Evolutionary conservation across 306 rosid species (phyloP), one percentile per base, ranked within the genome.

Genomic region (Carpinus viminea): DNA sequence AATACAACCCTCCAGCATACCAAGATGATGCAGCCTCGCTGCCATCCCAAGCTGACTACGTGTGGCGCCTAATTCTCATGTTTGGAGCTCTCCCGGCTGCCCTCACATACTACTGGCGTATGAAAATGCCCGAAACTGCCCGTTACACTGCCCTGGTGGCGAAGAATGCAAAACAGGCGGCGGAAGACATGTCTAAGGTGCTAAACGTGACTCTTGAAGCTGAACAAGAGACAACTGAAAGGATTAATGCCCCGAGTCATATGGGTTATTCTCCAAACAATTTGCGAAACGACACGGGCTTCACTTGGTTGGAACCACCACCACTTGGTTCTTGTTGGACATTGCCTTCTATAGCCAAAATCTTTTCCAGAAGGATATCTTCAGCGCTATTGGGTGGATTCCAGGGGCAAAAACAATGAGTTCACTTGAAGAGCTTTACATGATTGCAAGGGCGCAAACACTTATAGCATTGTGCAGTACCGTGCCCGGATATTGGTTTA

Each of bases 101-200:
- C 41, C 69, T 74, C 68, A 74, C 78, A 7, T 74, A 74, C 69
- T 74, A 74, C 36, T 59, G 62, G 72, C 72, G 72, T 17, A 38
- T 55, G 68, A 74, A 55, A 57, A 74, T 74, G 78, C 78, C 78
- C 9, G 78, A 74, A 31, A 74, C 78, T 6, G 78, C 78, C 10
- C 47, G 78, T 56, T 74, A 74, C 69, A 74, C 78, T 56, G 68
- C 78, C 17, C 69, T 74, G n/a, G 43, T 74, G 26, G 78, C 78
- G 12, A 74, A 57, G 68, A 74, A 74, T 6, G 68, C 78, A 38
- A 74, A 57, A 10, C 78, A 74, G 28, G 78, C 68, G 9, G 78
- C 78, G 18, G 65, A 69, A 36, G 78, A 74, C 36, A 74, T 74
- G 78, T 55, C 78, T 9, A 74, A 43, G 78, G 78, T 74, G 43